phyloP scores from a whole-genome alignment of 768 basidiomycete genomes.

The Sporobolomyces pararoseus region DNA sequence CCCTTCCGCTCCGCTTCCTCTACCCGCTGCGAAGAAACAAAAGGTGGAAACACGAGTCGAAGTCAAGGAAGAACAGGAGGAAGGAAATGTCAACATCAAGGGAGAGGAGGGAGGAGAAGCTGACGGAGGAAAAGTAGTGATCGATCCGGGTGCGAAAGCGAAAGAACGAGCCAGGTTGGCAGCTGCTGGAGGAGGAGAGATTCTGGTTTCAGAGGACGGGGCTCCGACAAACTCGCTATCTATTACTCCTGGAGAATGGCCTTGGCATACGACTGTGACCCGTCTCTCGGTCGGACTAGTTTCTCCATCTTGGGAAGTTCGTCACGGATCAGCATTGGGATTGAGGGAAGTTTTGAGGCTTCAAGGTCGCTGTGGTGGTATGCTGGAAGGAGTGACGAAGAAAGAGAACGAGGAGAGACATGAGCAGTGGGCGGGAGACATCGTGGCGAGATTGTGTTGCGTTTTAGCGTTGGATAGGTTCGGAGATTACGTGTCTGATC shows the following conservation, averaged over 20 bases:
- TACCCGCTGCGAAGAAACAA: constrained; percentile 50
- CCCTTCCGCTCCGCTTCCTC: not conserved
- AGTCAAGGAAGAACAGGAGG: not conserved
- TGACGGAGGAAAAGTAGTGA: constrained; percentile 40
- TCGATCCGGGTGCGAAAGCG: constrained; percentile 51
- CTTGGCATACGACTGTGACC: constrained; percentile 56
- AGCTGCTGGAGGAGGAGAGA: constrained; percentile 59
- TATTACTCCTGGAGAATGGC: constrained; percentile 70
- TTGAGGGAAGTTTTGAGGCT: constrained; percentile 78
- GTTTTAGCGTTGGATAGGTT: constrained; percentile 95
- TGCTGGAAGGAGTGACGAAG: constrained; percentile 56
- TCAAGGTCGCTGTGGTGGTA: constrained; percentile 74
- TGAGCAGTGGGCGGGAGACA: constrained; percentile 82
- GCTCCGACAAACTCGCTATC: constrained; percentile 58
- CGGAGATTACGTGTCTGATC: constrained; percentile 94
- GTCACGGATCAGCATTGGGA: constrained; percentile 90
- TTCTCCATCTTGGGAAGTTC: constrained; percentile 83
- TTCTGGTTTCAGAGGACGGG: constrained; percentile 51
- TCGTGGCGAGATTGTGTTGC: constrained; percentile 78
- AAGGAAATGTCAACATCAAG: not conserved
- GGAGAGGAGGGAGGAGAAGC: constrained; percentile 58
- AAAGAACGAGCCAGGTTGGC: constrained; percentile 42
- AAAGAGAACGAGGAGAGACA: constrained; percentile 66
- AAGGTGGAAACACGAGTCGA: not conserved
- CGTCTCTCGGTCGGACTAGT: constrained; percentile 53